phyloP scores from a whole-genome alignment of 352 stramenopile genomes.

The Elongisporangium senticosum region DNA sequence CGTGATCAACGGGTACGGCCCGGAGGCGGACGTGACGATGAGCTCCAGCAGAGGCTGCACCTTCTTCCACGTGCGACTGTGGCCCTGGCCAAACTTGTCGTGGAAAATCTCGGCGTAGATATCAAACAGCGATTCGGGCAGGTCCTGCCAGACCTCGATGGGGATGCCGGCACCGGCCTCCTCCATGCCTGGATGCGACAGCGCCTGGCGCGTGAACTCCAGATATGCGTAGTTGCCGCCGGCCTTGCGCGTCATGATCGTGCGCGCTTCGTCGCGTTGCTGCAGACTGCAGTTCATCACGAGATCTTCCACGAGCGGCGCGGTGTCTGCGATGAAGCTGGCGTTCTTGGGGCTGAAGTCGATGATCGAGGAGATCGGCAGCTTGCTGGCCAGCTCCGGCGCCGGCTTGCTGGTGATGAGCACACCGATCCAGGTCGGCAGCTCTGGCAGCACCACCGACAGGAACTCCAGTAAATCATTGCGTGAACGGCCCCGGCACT shows the following conservation, averaged over 20 bases:
- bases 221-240: conserved; percentile 74
- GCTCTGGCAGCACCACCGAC: conserved; percentile 42
- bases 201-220: conserved; percentile 72
- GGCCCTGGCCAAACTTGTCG: conserved; percentile 80
- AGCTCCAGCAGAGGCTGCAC: conserved; percentile 65
- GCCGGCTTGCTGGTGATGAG: conserved; percentile 67
- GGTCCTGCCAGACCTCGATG: conserved; percentile 58
- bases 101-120: conserved; percentile 86
- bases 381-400: conserved; percentile 42
- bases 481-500: conserved; percentile 32
- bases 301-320: conserved; percentile 55
- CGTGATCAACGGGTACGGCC: conserved; percentile 66
- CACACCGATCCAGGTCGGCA: conserved; percentile 67
- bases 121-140: conserved; percentile 74
- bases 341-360: conserved; percentile 69
- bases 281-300: conserved; percentile 35
- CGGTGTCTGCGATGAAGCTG: conserved; percentile 49
- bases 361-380: conserved; percentile 65
- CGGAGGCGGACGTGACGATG: conserved; percentile 58
- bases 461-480: conserved; percentile 77
- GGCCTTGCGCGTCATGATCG: conserved; percentile 62
- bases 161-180: conserved; percentile 35
- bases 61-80: conserved; percentile 73
- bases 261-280: conserved; percentile 36
- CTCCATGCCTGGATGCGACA: conserved; percentile 66